Conservation (phyloP, 1,284 basidiomycete species). For the Laetiporus sulphureus region DNA sequence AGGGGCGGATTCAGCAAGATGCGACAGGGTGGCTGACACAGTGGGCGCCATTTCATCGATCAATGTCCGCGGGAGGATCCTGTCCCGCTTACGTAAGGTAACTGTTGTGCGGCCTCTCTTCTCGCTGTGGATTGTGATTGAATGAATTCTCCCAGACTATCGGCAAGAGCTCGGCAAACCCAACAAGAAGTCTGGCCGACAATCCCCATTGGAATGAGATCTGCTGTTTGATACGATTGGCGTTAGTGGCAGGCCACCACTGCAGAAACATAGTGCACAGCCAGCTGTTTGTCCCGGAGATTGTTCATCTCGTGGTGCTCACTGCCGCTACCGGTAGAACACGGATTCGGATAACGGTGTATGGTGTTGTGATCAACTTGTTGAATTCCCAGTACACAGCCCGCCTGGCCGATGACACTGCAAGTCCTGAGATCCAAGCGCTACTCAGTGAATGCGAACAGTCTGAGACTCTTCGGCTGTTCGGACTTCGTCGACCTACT, state of each 20-base stretch:
- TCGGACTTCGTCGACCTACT: constrained; percentile 61
- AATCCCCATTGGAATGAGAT: constrained; percentile 83
- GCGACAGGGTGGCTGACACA: constrained; percentile 71
- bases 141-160: constrained; percentile 42
- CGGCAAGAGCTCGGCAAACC: constrained; percentile 62
- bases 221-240: constrained; percentile 69
- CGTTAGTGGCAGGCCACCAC: constrained; percentile 66
- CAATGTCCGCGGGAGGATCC: constrained; percentile 69
- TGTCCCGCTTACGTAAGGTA: constrained; percentile 75
- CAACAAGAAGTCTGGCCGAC: constrained; percentile 55
- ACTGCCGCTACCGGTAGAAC: constrained; percentile 70
- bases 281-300: constrained; percentile 79
- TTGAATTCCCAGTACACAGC: constrained; percentile 67
- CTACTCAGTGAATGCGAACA: constrained; percentile 58
- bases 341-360: constrained; percentile 72
- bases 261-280: constrained; percentile 56
- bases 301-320: constrained; percentile 72
- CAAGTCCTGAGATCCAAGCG: constrained; percentile 46
- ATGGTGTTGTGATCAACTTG: constrained; percentile 76
- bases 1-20: constrained; percentile 68
- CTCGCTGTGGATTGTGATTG: not conserved
- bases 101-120: constrained; percentile 9
- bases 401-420: constrained; percentile 49
- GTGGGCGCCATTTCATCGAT: constrained; percentile 73
- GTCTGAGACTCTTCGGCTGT: constrained; percentile 56